Evolutionary conservation across 768 basidiomycete genomes (phyloP), one percentile per base, ranked within the genome.

Genomic region (Tricholoma matsutake): DNA sequence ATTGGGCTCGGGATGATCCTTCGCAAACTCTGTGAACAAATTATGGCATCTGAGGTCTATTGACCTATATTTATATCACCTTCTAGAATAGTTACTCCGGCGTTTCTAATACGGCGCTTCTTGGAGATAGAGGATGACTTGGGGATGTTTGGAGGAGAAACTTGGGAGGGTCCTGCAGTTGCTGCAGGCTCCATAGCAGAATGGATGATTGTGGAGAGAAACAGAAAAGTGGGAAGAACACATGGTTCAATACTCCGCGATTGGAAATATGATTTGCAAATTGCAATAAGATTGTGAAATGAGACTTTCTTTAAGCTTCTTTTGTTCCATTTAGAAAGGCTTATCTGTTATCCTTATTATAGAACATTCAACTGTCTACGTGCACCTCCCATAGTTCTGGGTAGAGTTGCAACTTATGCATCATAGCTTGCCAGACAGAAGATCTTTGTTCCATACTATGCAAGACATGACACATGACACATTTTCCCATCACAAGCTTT

Each of bases 81-180:
- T 67, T 70, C 69, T 56, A 70, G 55, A 59, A 68, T 34, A 47
- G 56, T 61, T 11, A 65, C 32, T 1, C 65, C 69, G 25, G 58
- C 63, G 8, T 51, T 45, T 52, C 56, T 43, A 25, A 67, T 53
- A 18, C 67, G 64, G 10, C n/a, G 51, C 14, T 53, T 53, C 32
- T 53, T 53, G 16, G 51, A n/a, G 18, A 53, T 53, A 31, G 28
- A 28, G n/a, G 59, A 61, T 39, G 57, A 61, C 56, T 61, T 52
- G 32, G 47, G 39, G 16, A 29, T 47, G 28, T 16, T 35, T 32
- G 53, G 25, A 41, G 52, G 9, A 13, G 39, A 31, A 32, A 54
- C 55, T 54, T 60, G 29, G 4, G 60, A 63, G 9, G 61, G 59
- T 37, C 66, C 62, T 18, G 59, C 64, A 29, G 28, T 16, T 45